Base-by-base conservation (phyloP, 1,284 basidiomycete genomes). In the Taiwanofungus camphoratus region DNA sequence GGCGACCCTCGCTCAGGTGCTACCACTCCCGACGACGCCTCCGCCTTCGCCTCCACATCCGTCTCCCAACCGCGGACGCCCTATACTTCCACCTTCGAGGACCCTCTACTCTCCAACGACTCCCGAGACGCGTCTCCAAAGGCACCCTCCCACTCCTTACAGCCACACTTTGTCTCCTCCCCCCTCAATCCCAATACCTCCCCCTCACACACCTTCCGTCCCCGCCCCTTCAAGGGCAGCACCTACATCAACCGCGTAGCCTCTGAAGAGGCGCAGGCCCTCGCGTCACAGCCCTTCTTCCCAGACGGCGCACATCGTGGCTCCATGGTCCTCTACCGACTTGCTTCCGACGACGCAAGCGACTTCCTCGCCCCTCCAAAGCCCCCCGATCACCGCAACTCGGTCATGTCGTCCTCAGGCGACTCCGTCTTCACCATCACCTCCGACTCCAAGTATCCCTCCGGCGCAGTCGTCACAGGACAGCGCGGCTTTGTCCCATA, bases 291-390 rank as follows among this genome's bases (percentile, higher is more conserved):
- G 36, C 55, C 54, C 33, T 34, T 55, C 13, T 41, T 53, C 20
- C 33, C 56, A 13, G 48, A 42, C 13, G 52, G 41, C 41, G 53
- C 58, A 24, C 62, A 62, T 23, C 62, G 73, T 36, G 77, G 78
- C 1, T 79, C 77, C 35, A 83, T 85, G 81, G 66, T 85, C 30
- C 68, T 85, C 40, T 85, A 84, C 58, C 73, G 79, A 11, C 66
- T 85, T 16, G 75, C 79, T 0, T 59, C 63, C 12, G 70, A 69
- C 34, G 66, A 69, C 36, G 60, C 67, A 26, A 44, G 55, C 30
- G 58, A 56, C 4, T 23, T 39, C 23, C 58, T 67, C n/a, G 50
- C 54, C 2, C 66, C 66, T 21, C 64, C 65, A 13, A 55, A 52
- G 33, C 40, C 52, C 3, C n/a, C 56, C 30, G 37, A 50, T 41